Percentiles rank a stretch among this genome's conserved stretches.
phyloP scores from a whole-genome alignment of 306 rosid species.

The Cajanus cajan region DNA sequence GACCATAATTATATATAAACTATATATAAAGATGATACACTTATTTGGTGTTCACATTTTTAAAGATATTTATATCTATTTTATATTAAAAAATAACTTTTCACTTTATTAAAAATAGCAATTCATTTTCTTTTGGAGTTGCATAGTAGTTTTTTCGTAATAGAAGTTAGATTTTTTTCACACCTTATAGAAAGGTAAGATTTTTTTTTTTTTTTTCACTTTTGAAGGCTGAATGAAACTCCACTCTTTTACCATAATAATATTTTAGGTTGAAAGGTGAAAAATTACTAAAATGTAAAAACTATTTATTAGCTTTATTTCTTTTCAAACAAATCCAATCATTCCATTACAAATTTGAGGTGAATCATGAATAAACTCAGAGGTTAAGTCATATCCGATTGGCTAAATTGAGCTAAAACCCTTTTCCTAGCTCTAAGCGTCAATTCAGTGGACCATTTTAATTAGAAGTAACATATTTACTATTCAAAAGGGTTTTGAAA shows the following conservation, averaged over 20 bases:
- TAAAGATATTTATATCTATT: no score
- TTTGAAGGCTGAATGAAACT: background rate
- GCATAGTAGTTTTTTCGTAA: no score
- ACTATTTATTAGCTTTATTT: background rate
- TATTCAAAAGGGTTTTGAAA: background rate
- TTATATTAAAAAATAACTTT: no score
- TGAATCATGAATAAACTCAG: background rate
- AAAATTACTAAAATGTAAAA: background rate
- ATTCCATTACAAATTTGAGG: background rate
- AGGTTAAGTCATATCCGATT: background rate
- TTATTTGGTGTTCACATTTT: no score
- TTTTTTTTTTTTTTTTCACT: background rate
- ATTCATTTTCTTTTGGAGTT: no score
- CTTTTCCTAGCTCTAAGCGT: background rate
- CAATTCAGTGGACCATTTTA: background rate
- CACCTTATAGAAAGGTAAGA: background rate
- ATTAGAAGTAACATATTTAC: background rate
- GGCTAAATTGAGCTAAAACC: background rate
- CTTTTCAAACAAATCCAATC: background rate
- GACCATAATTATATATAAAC: no score
- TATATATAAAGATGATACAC: no score
- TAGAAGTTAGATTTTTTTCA: background rate
- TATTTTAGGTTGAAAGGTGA: background rate
- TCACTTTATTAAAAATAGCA: no score
- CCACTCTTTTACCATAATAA: background rate